phyloP scores from a whole-genome alignment of 2,329 filamentous ascomycete species.

The Leptographium wingfieldii region DNA sequence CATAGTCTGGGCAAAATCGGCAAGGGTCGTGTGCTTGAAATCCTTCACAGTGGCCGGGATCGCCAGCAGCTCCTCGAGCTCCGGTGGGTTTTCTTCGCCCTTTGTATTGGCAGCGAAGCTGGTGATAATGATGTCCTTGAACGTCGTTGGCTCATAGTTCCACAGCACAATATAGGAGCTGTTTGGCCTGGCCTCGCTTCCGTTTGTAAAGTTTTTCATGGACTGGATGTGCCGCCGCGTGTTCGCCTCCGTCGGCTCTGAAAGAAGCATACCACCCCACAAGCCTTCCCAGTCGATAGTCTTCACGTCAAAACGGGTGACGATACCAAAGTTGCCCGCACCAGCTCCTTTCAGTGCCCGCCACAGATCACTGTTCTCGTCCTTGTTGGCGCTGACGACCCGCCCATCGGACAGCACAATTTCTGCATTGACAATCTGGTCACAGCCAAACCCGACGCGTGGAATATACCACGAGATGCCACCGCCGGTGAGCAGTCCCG shows the following conservation, averaged over 20 bases:
- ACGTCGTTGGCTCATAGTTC: constrained; percentile 12
- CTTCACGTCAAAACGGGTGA: constrained; percentile 15
- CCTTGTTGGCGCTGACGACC: constrained; percentile 24
- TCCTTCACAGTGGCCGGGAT: constrained; percentile 1
- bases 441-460: constrained; percentile 25
- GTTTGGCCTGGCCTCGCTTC: constrained; percentile 8
- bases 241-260: constrained; percentile 1
- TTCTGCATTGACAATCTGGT: constrained; percentile 26
- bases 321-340: constrained; percentile 29
- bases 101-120: constrained; percentile 11
- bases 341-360: constrained; percentile 27
- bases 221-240: constrained; percentile 7
- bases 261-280: constrained; percentile 15
- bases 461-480: constrained; percentile 17
- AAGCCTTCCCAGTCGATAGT: constrained; percentile 8
- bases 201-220: constrained; percentile 10
- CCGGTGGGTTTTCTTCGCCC: constrained; percentile 10
- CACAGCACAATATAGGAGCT: constrained; percentile 11
- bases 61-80: constrained; percentile 12
- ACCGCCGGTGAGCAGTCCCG: constrained; percentile 17
- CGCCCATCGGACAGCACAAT: constrained; percentile 28
- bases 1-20: background rate
- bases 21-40: constrained; percentile 1
- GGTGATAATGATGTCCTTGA: constrained; percentile 11
- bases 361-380: constrained; percentile 12